Percentiles rank a stretch among this genome's conserved stretches.
Evolutionary conservation across 345 rosid genomes (phyloP).

Genomic region (Odontarrhena argentea): DNA sequence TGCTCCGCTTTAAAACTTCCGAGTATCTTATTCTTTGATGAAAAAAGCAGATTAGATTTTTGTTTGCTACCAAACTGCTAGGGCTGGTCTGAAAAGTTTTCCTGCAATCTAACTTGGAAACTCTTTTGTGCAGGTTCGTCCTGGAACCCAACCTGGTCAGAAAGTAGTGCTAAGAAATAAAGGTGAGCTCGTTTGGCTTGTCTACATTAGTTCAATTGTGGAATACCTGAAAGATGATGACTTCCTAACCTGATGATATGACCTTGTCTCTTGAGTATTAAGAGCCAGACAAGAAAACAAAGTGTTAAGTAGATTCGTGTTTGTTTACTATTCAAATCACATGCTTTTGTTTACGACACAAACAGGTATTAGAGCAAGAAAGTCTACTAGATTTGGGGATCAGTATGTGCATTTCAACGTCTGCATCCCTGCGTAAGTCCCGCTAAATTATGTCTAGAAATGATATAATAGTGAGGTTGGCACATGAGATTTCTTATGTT

Average conservation of each 20-base stretch:
- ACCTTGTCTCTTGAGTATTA: neutral
- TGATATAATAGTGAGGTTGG: neutral
- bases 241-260: neutral
- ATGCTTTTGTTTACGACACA: neutral
- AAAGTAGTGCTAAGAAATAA: slow-evolving; percentile 95
- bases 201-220: slow-evolving; percentile 8
- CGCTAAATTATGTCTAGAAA: neutral
- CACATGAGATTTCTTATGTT: slow-evolving; percentile 1
- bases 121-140: slow-evolving; percentile 64
- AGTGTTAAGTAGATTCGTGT: slow-evolving; percentile 19
- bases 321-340: neutral
- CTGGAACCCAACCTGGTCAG: slow-evolving; percentile 98
- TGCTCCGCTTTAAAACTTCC: neutral
- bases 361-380: slow-evolving; percentile 83
- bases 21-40: slow-evolving; percentile 6
- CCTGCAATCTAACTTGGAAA: slow-evolving; percentile 5
- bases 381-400: slow-evolving; percentile 73
- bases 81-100: neutral
- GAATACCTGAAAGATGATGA: slow-evolving; percentile 7
- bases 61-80: slow-evolving; percentile 1
- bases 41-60: slow-evolving; percentile 1
- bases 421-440: slow-evolving; percentile 82
- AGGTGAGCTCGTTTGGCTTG: slow-evolving; percentile 52
- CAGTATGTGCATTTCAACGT: slow-evolving; percentile 93
- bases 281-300: neutral